Base-by-base conservation (phyloP, 169 alveolate genomes). In the Babesia bigemina region DNA sequence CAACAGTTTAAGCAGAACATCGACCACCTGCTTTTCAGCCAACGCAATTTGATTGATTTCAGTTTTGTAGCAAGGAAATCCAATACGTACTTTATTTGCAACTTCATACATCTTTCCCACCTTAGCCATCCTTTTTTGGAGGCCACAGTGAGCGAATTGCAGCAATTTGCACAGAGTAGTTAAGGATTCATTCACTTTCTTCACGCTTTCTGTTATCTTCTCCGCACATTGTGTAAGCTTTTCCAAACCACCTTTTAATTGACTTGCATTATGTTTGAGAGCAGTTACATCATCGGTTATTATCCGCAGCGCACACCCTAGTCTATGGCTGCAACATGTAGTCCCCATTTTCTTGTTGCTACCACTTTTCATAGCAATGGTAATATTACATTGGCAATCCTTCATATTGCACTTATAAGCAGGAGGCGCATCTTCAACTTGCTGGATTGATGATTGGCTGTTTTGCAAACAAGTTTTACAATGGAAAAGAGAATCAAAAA, bases 261-360 rank as follows among this genome's bases (percentile, higher is more conserved):
- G 0, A 1, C 66, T 12, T 9, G 65, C 44, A 36, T 55, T 67
- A 6, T 2, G 24, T 48, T 55, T 67, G 0, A 67, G 65, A 2
- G 66, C 57, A 12, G 2, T 24, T 4, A 67, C 16, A 26, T 67
- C 76, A 42, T 67, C 24, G 39, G n/a, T 67, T 8, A 67, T 26
- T 19, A 67, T 67, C 4, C 11, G 14, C 53, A 67, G 24, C 19
- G 67, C 44, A 22, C 76, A 67, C n/a, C 76, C 76, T 12, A 67
- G 44, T 16, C 56, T 63, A 17, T 67, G 63, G 17, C 60, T 33
- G 39, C 76, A 67, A 21, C 66, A 55, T 21, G 52, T 52, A 2
- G 26, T 24, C 2, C 57, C 53, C 33, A 66, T 48, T 0, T 28
- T 57, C 1, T 2, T 29, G 0, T 1, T 0, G 55, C 63, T 67